Percentiles rank a stretch among this genome's conserved stretches.
Evolutionary conservation across 1,139 yeast genomes (phyloP).

Genomic region (Arxiozyma slooffiae): DNA sequence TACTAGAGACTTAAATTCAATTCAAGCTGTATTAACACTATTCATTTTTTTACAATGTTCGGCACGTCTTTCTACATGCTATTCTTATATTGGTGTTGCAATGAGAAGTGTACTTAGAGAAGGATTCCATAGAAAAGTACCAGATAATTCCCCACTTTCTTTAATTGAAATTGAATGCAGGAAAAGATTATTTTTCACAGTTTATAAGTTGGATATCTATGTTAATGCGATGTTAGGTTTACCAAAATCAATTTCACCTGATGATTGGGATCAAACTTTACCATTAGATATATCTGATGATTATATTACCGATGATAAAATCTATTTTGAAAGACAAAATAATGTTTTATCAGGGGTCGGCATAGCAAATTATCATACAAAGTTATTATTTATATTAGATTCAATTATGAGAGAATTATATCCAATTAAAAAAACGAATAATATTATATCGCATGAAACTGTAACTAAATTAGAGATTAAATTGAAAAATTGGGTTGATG

Average conservation of each 20-base stretch:
- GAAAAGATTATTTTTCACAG: conserved; percentile 78
- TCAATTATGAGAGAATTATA: conserved; percentile 47
- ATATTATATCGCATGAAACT: conserved; percentile 37
- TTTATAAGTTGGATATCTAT: conserved; percentile 84
- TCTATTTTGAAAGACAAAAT: conserved; percentile 33
- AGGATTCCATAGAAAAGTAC: conserved; percentile 71
- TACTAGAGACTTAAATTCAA: conserved; percentile 52
- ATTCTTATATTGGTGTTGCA: conserved; percentile 88
- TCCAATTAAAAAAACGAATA: conserved; percentile 39
- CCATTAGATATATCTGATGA: conserved; percentile 85
- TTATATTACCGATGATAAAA: conserved; percentile 54
- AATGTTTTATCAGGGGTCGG: conserved; percentile 58
- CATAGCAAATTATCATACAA: conserved; percentile 81
- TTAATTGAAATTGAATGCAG: conserved; percentile 82
- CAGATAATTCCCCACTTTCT: conserved; percentile 40
- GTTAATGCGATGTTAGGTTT: conserved; percentile 83
- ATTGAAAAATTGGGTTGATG: conserved; percentile 64
- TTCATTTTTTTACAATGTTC: conserved; percentile 81
- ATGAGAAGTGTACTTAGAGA: conserved; percentile 77
- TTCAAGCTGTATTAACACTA: conserved; percentile 61
- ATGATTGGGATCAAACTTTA: conserved; percentile 67
- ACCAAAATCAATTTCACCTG: conserved; percentile 62
- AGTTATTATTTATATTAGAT: conserved; percentile 50
- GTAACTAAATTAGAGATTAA: conserved; percentile 68
- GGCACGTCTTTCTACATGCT: conserved; percentile 81